phyloP scores from a whole-genome alignment of 2,329 filamentous ascomycete genomes.

The Fusarium tricinctum region DNA sequence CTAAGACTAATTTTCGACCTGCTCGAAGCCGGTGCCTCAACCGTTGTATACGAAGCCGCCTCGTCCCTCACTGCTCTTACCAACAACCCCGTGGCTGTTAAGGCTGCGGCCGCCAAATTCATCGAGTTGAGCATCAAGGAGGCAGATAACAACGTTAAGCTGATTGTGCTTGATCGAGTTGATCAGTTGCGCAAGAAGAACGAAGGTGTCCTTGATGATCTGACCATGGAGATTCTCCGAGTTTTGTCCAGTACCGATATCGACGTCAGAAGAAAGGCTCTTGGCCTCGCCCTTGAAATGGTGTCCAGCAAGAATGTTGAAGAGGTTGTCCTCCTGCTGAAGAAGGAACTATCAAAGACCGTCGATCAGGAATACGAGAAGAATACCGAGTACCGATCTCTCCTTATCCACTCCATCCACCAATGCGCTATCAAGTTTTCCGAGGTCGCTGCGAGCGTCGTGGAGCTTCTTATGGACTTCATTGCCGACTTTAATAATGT shows the following conservation, averaged over 20 bases:
- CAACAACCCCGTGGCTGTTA: slow-evolving; percentile 96
- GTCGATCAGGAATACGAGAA: slow-evolving; percentile 99
- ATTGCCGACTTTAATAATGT: slow-evolving; percentile 98
- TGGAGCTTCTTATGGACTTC: slow-evolving; percentile 98
- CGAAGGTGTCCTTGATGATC: slow-evolving; percentile 90
- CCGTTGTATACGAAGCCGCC: slow-evolving; percentile 96
- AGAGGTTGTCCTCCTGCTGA: slow-evolving; percentile 93
- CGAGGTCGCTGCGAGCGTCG: slow-evolving; percentile 95
- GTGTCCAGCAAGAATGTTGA: slow-evolving; percentile 99
- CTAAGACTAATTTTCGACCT: slow-evolving; percentile 96
- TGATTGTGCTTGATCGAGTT: slow-evolving; percentile 96
- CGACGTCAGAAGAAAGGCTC: slow-evolving; percentile 92
- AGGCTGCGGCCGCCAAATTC: slow-evolving; percentile 94
- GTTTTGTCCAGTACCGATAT: slow-evolving; percentile 96
- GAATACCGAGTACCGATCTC: slow-evolving; percentile 93
- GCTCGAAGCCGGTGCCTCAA: slow-evolving; percentile 91
- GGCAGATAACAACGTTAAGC: slow-evolving; percentile 98
- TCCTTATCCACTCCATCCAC: slow-evolving; percentile 97
- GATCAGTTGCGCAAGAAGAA: slow-evolving; percentile 89
- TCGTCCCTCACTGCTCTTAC: slow-evolving; percentile 94
- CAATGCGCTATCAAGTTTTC: slow-evolving; percentile 99
- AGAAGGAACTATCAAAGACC: slow-evolving; percentile 98
- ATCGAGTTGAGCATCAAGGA: slow-evolving; percentile 98
- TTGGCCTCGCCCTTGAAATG: slow-evolving; percentile 94
- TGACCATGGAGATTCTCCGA: slow-evolving; percentile 96